Percentiles rank a stretch among this genome's conserved stretches.
Evolutionary conservation across 768 basidiomycete genomes (phyloP).

Genomic region (Podaxis pistillaris): DNA sequence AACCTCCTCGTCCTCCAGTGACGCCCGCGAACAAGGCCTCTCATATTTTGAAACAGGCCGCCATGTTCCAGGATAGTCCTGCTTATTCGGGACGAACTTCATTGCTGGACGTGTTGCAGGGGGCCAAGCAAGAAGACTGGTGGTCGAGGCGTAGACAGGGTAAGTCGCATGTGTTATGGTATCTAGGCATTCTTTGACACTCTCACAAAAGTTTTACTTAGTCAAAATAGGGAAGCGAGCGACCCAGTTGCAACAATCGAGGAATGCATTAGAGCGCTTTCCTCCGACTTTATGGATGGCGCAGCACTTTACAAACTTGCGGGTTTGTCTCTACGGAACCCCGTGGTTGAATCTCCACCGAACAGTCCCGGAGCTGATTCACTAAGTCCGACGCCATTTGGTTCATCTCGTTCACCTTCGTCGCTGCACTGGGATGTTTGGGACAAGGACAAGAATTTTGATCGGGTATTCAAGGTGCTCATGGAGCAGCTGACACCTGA

Average conservation of each 20-base stretch:
- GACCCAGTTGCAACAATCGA: slow-evolving; percentile 30
- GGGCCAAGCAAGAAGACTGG: slow-evolving; percentile 74
- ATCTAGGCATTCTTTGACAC: background rate
- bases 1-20: slow-evolving; percentile 36
- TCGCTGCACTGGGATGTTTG: slow-evolving; percentile 61
- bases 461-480: slow-evolving; percentile 65
- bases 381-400: slow-evolving; percentile 57
- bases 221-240: slow-evolving; percentile 31
- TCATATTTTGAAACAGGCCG: slow-evolving; percentile 68
- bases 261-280: slow-evolving; percentile 51
- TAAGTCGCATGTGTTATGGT: slow-evolving; percentile 35
- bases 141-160: slow-evolving; percentile 77
- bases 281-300: slow-evolving; percentile 49
- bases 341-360: slow-evolving; percentile 54
- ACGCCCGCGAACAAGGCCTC: slow-evolving; percentile 65
- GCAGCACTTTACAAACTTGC: slow-evolving; percentile 64
- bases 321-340: slow-evolving; percentile 59
- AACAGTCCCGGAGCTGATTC: slow-evolving; percentile 51
- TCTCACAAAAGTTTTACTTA: background rate
- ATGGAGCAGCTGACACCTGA: slow-evolving; percentile 58
- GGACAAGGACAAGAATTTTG: slow-evolving; percentile 70
- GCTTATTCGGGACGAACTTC: slow-evolving; percentile 53
- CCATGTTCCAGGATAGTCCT: slow-evolving; percentile 82
- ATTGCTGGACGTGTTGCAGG: slow-evolving; percentile 68
- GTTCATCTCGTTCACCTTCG: slow-evolving; percentile 36